Evolutionary conservation across 2,329 filamentous ascomycete species (phyloP).

Genomic region (Aspergillus sp.): DNA sequence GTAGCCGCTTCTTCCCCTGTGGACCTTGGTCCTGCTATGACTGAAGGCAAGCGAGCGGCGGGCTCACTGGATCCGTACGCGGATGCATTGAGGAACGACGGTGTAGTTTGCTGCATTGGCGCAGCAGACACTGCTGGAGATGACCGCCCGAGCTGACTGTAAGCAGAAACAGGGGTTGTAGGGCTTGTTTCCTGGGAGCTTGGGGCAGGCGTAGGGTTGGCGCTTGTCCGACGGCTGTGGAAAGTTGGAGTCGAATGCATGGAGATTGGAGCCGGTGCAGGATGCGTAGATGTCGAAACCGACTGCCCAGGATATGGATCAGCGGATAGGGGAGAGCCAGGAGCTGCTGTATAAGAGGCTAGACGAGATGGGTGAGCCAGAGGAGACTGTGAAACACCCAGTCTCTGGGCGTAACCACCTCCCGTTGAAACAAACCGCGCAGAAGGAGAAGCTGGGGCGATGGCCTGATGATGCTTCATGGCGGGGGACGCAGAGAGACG

Average conservation of each 20-base stretch:
- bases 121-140: constrained; percentile 31
- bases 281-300: constrained; percentile 19
- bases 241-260: constrained; percentile 37
- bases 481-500: constrained; percentile 38
- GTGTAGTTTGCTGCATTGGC: constrained; percentile 22
- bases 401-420: constrained; percentile 32
- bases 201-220: constrained; percentile 32
- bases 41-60: constrained; percentile 26
- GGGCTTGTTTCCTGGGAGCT: constrained; percentile 41
- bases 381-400: constrained; percentile 38
- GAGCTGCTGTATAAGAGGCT: constrained; percentile 28
- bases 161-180: constrained; percentile 35
- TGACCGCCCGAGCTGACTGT: constrained; percentile 32
- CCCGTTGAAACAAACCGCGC: constrained; percentile 33
- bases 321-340: constrained; percentile 29
- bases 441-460: constrained; percentile 41
- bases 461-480: constrained; percentile 31
- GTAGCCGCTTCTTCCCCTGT: constrained; percentile 21
- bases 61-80: constrained; percentile 31
- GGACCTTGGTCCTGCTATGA: constrained; percentile 23
- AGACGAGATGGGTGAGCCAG: constrained; percentile 36
- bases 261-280: constrained; percentile 21
- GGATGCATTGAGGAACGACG: constrained; percentile 18
- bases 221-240: constrained; percentile 34
- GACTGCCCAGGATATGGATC: constrained; percentile 28